phyloP scores from a whole-genome alignment of 345 rosid genomes.

The Eucalyptus virginea region DNA sequence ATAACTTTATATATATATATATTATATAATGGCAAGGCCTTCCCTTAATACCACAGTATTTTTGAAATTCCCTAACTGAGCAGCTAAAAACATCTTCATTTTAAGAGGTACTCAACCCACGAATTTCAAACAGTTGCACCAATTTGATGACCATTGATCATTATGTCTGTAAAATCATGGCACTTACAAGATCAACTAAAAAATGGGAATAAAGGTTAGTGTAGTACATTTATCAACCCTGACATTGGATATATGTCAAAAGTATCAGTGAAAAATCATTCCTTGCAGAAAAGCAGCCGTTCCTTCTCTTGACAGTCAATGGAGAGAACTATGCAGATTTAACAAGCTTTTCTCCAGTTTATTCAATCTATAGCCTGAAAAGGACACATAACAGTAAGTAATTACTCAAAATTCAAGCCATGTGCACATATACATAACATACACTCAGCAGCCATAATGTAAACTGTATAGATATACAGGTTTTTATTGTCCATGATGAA shows the following conservation, averaged over 20 bases:
- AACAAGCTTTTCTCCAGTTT: conserved; percentile 7
- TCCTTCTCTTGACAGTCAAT: conserved; percentile 21
- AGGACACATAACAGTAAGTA: background rate
- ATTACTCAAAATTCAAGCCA: background rate
- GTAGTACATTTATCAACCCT: conserved; percentile 77
- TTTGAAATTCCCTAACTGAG: background rate
- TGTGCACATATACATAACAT: background rate
- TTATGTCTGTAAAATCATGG: background rate
- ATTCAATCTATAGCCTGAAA: conserved; percentile 19
- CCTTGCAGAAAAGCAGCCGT: conserved; percentile 24
- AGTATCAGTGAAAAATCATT: conserved; percentile 45
- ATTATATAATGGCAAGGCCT: background rate
- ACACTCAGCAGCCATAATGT: background rate
- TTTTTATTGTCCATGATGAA: background rate
- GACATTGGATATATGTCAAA: conserved; percentile 70
- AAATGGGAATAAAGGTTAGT: background rate
- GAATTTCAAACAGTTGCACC: background rate
- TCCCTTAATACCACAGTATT: background rate
- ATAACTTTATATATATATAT: too few relatives aligned
- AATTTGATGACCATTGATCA: background rate
- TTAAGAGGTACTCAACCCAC: background rate
- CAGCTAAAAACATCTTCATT: background rate
- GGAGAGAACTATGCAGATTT: conserved; percentile 3
- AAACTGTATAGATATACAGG: background rate
- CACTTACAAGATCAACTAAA: background rate